Evolutionary conservation across 805 yeast species (phyloP).

Genomic region (Zygosaccharomyces siamensis): DNA sequence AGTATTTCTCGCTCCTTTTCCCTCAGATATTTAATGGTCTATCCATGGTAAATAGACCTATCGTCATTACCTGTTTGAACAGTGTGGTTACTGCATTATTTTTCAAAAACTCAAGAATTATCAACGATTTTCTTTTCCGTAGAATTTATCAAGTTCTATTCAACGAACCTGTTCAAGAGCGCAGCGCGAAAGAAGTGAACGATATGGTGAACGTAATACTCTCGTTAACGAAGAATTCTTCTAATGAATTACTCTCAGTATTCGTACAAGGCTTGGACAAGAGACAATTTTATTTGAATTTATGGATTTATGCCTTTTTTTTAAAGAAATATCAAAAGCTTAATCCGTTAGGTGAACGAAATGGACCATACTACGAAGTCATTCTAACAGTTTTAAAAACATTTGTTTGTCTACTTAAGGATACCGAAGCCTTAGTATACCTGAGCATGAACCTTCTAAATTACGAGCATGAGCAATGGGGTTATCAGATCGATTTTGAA

Average conservation of each 20-base stretch:
- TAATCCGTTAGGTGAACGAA: slow-evolving; percentile 15
- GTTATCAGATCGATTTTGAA: slow-evolving; percentile 34
- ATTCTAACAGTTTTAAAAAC: slow-evolving; percentile 34
- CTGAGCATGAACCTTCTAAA: slow-evolving; percentile 33
- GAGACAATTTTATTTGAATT: slow-evolving; percentile 27
- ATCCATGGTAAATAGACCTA: slow-evolving; percentile 55
- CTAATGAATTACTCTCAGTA: slow-evolving; percentile 34
- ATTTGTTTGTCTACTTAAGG: slow-evolving; percentile 30
- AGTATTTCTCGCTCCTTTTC: slow-evolving; percentile 57
- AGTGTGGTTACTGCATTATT: slow-evolving; percentile 51
- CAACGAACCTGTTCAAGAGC: slow-evolving; percentile 33
- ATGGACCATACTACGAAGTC: slow-evolving; percentile 29
- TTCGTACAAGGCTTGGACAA: slow-evolving; percentile 23
- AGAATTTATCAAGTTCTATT: slow-evolving; percentile 43
- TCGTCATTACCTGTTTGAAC: slow-evolving; percentile 51
- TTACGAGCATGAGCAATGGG: slow-evolving; percentile 36
- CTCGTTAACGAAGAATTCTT: slow-evolving; percentile 49
- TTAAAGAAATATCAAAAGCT: slow-evolving; percentile 30
- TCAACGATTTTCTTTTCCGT: slow-evolving; percentile 54
- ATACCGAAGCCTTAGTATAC: slow-evolving; percentile 22
- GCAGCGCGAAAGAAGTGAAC: slow-evolving; percentile 48
- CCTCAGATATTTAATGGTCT: slow-evolving; percentile 58
- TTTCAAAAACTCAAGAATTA: slow-evolving; percentile 45
- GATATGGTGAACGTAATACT: slow-evolving; percentile 61
- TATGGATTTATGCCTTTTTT: slow-evolving; percentile 39